These are phyloP conservation scores for Gastrodia elata DNA, from an alignment of 106 monocot genomes.

Conservation along the genomic window DNA sequence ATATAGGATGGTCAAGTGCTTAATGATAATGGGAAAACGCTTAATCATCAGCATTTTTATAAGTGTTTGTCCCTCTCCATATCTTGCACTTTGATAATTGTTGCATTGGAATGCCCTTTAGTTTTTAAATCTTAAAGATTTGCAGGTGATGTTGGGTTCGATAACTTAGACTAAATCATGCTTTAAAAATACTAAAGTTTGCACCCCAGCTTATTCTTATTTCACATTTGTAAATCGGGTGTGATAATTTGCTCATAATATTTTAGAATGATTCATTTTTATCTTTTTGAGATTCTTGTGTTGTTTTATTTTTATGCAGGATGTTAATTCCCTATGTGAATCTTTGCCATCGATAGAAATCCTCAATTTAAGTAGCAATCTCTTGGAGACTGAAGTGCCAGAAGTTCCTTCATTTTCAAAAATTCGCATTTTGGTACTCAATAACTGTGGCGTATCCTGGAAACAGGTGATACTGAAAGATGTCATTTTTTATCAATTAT, in stretches of 20 bases:
- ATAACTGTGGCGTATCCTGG: conserved; percentile 75
- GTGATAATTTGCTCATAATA: background rate
- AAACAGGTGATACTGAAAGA: conserved; percentile 37
- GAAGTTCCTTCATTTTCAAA: conserved; percentile 36
- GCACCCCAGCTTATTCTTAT: background rate
- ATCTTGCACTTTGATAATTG: background rate
- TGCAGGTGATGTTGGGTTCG: background rate
- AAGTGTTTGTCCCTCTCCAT: background rate
- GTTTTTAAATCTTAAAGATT: background rate
- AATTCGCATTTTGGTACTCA: conserved; percentile 77
- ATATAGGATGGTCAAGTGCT: background rate
- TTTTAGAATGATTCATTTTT: background rate
- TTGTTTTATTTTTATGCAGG: conserved; percentile 36
- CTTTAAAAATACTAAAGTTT: background rate
- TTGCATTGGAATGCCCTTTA: background rate
- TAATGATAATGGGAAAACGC: conserved; percentile 1
- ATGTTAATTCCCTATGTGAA: conserved; percentile 65
- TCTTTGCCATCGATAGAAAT: conserved; percentile 66
- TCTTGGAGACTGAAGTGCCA: conserved; percentile 33
- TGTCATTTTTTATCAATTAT: background rate
- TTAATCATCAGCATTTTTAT: background rate
- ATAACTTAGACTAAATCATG: background rate
- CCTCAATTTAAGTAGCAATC: conserved; percentile 67
- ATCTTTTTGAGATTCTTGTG: background rate
- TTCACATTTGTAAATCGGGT: background rate